Percentiles rank a stretch among this genome's conserved stretches.
phyloP scores from a whole-genome alignment of 2,329 filamentous ascomycete genomes.

The Nemania abortiva region DNA sequence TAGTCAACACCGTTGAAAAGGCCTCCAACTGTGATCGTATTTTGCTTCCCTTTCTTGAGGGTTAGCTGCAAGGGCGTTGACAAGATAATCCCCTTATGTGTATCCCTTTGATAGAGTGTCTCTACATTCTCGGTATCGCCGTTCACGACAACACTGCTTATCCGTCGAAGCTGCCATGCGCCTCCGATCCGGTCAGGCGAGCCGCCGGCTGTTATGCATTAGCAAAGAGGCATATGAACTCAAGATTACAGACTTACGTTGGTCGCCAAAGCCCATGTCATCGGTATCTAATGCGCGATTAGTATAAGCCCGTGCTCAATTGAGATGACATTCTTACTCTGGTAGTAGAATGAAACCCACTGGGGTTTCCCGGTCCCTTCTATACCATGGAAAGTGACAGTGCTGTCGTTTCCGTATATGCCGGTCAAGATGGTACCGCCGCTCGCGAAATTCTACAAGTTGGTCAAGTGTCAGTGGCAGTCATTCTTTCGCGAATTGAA shows the following conservation, averaged over 20 bases:
- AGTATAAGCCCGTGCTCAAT: constrained; percentile 7
- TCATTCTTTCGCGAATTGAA: background rate
- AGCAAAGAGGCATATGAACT: background rate
- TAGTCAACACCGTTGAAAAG: constrained; percentile 67
- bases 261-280: constrained; percentile 70
- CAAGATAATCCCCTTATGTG: constrained; percentile 70
- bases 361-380: constrained; percentile 64
- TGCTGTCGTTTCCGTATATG: constrained; percentile 67
- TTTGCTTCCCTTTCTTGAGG: constrained; percentile 62
- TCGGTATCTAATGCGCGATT: constrained; percentile 58
- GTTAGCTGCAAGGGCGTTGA: constrained; percentile 68
- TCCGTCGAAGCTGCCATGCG: constrained; percentile 69
- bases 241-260: constrained; percentile 50
- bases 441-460: constrained; percentile 58
- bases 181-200: constrained; percentile 70
- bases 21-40: constrained; percentile 69
- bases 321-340: constrained; percentile 52
- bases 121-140: constrained; percentile 63
- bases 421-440: constrained; percentile 62
- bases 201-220: constrained; percentile 57
- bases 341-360: constrained; percentile 70
- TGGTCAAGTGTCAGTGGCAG: constrained; percentile 33
- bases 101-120: constrained; percentile 65
- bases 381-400: constrained; percentile 62
- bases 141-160: constrained; percentile 70